Base-by-base conservation (phyloP, 148 eudicot species). In the Rhododendron ovatum region DNA sequence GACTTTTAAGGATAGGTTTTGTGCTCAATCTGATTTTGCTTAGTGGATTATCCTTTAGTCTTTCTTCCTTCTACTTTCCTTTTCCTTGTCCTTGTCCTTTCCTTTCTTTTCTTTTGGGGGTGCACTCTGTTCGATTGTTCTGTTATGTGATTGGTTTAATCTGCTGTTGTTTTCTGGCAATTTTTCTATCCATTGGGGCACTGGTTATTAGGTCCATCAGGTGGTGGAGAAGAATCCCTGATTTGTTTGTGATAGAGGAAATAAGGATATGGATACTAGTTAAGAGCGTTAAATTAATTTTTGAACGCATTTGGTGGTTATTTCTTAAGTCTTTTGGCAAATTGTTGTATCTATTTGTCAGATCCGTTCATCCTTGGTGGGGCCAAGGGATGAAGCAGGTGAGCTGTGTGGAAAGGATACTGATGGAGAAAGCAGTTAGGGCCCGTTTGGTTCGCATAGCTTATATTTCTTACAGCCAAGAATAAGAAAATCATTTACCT, bases 131-230 rank as follows among this genome's bases (percentile, higher is more conserved):
- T 83, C 53, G 80, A 30, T 73, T 84, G 30, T 45, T 83, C 78
- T 69, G 78, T 83, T n/a, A 14, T 84, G 45, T 71, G 84, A 59
- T 57, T 82, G 73, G 73, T 55, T 59, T 5, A 18, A 26, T 59
- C 37, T 57, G 28, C 30, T 33, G 83, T 55, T 33, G 43, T 81
- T 57, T 28, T 41, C 59, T 67, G 63, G 57, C 80, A 67, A 48
- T 71, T 57, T 41, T 84, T 84, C 11, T 47, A 57, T 69, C 37
- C 47, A 18, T 50, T 50, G 4, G 33, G 53, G 41, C 85, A 84
- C 41, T 47, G 63, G 51, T 39, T 83, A 50, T 81, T 51, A 26
- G 28, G 33, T 39, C 35, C 74, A 39, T 61, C 69, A 76, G 80
- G 51, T 37, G 80, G 41, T 41, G n/a, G 22, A 39, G 80, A 41